Evolutionary conservation across 2,329 filamentous ascomycete genomes (phyloP).

Genomic region (Alternaria burnsii): DNA sequence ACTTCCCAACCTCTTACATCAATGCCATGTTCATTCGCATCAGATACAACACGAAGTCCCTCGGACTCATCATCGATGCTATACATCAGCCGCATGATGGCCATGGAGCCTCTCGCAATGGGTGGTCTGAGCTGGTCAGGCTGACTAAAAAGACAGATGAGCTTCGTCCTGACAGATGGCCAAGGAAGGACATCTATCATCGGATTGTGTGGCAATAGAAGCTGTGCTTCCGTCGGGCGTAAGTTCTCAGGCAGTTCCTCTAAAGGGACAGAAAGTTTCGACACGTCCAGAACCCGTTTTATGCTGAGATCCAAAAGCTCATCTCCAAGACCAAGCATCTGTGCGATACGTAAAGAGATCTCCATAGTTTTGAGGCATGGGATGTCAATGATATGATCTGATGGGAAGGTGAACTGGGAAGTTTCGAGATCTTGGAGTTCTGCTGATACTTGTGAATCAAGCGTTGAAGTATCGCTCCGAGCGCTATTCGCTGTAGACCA

Average conservation of each 20-base stretch:
- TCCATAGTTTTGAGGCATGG: background rate
- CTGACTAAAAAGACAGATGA: background rate
- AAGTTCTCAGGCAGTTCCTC: background rate
- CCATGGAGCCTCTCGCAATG: background rate
- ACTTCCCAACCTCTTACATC: background rate
- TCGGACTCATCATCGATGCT: background rate
- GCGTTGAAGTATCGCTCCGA: background rate
- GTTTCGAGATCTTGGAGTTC: background rate
- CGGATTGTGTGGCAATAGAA: background rate
- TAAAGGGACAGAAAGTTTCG: background rate
- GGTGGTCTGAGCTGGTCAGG: background rate
- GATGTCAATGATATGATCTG: background rate
- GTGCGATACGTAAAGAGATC: background rate
- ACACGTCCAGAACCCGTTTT: background rate
- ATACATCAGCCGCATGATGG: background rate
- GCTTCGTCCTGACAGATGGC: slow-evolving; percentile 2
- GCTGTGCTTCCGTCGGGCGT: background rate
- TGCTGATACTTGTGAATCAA: background rate
- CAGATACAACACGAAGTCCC: background rate
- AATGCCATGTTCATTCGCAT: background rate
- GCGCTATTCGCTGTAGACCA: background rate
- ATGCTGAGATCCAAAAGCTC: background rate
- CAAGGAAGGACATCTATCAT: background rate
- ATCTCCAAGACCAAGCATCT: background rate
- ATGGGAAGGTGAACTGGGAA: slow-evolving; percentile 4